These are phyloP conservation scores for Penicillium sp. DNA, from an alignment of 2,329 filamentous ascomycete genomes.

Conservation along the genomic window DNA sequence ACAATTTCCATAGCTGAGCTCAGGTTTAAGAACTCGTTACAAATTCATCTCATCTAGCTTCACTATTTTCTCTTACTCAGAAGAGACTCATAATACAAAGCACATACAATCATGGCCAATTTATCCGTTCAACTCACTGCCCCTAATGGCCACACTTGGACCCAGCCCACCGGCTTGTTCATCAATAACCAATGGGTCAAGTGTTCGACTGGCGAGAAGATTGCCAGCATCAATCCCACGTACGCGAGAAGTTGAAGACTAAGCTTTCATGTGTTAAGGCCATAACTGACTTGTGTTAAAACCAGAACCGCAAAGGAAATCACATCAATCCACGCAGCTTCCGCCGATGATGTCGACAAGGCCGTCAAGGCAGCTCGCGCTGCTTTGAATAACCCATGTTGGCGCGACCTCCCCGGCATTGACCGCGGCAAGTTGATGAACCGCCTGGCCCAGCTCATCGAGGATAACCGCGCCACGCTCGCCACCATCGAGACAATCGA, in stretches of 20 bases:
- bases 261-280: not conserved
- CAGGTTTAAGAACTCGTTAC: not conserved
- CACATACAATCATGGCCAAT: slow-evolving; percentile 20
- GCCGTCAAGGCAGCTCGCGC: slow-evolving; percentile 37
- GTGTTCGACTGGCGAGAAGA: slow-evolving; percentile 38
- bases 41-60: not conserved
- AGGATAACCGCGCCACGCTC: slow-evolving; percentile 58
- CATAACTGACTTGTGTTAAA: not conserved
- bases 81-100: not conserved
- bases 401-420: slow-evolving; percentile 39
- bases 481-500: slow-evolving; percentile 70
- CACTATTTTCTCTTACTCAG: slow-evolving; percentile 5
- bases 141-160: slow-evolving; percentile 41
- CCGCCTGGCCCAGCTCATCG: slow-evolving; percentile 64
- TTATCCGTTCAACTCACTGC: slow-evolving; percentile 38
- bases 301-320: slow-evolving; percentile 32
- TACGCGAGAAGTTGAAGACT: slow-evolving; percentile 8
- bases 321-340: slow-evolving; percentile 33
- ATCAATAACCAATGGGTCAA: slow-evolving; percentile 48
- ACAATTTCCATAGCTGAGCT: not conserved
- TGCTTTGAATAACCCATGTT: slow-evolving; percentile 31
- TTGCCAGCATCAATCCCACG: slow-evolving; percentile 39
- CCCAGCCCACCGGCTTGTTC: slow-evolving; percentile 45
- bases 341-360: slow-evolving; percentile 34
- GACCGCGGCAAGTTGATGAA: slow-evolving; percentile 66